A percentile compares a stretch with the other conserved stretches of the same genome.
Conservation (phyloP, 306 rosid genomes). For the Alnus glutinosa region DNA sequence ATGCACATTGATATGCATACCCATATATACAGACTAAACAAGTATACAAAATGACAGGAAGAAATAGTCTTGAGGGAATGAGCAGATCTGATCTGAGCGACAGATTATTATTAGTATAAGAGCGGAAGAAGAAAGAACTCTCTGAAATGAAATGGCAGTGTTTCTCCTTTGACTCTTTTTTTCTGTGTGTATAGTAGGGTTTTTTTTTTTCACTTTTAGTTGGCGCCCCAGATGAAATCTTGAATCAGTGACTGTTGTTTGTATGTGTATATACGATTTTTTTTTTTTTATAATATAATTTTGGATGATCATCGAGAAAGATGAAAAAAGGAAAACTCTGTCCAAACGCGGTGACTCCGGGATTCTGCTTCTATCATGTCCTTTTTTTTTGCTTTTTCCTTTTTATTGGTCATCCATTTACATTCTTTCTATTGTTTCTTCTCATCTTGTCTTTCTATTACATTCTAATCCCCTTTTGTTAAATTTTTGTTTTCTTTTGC, state of each 20-base stretch:
- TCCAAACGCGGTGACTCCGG: constrained; percentile 18
- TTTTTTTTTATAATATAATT: neutral
- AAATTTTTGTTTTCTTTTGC: no score
- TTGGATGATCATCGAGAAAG: constrained; percentile 2
- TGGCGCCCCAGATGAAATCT: constrained; percentile 40
- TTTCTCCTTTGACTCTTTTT: constrained; percentile 8
- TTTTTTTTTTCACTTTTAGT: constrained; percentile 1
- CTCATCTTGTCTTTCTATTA: constrained; percentile 2
- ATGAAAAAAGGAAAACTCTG: constrained; percentile 16
- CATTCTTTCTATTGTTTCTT: constrained; percentile 18
- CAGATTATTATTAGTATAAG: neutral
- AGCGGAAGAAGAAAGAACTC: neutral
- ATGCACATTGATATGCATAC: neutral
- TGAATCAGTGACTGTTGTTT: constrained; percentile 18
- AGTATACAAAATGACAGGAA: constrained; percentile 4
- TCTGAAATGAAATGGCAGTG: neutral
- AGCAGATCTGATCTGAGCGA: neutral
- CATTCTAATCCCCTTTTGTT: no score
- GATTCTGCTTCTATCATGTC: constrained; percentile 28
- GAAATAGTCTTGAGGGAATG: constrained; percentile 13
- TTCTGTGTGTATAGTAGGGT: neutral
- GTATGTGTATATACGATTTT: constrained; percentile 4
- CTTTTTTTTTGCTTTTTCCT: neutral
- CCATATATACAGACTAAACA: neutral
- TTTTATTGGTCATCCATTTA: neutral